phyloP scores from a whole-genome alignment of 1,284 basidiomycete species.

The Rhodotorula glutinis region DNA sequence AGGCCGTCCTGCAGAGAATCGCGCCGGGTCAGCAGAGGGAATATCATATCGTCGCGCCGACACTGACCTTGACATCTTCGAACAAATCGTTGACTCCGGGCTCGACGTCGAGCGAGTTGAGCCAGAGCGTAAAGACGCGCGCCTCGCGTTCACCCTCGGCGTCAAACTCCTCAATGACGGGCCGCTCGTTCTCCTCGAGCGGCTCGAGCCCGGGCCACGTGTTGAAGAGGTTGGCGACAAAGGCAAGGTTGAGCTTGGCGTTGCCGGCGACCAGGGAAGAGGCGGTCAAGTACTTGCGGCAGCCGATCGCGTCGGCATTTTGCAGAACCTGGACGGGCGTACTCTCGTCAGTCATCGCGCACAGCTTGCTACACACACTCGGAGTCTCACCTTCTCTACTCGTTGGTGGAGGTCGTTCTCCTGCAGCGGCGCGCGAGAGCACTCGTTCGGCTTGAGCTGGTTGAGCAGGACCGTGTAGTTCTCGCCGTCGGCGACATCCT shows the following conservation, averaged over 20 bases:
- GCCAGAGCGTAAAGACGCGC: conserved; percentile 94
- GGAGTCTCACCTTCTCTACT: conserved; percentile 67
- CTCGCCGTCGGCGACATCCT: conserved; percentile 90
- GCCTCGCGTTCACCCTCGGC: conserved; percentile 98
- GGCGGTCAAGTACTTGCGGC: conserved; percentile 91
- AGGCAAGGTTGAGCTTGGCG: conserved; percentile 96
- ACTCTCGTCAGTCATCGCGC: neutral
- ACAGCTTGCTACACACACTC: too few species aligned
- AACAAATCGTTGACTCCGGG: conserved; percentile 95
- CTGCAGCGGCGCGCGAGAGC: conserved; percentile 87
- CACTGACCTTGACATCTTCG: conserved; percentile 87
- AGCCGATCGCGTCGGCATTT: conserved; percentile 89
- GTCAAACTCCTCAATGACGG: conserved; percentile 89
- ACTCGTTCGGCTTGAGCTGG: conserved; percentile 89
- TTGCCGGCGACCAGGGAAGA: conserved; percentile 89
- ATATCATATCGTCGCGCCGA: too few species aligned
- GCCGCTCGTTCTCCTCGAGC: conserved; percentile 77
- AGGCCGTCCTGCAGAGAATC: conserved; percentile 62
- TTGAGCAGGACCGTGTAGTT: conserved; percentile 95
- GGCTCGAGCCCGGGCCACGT: conserved; percentile 90
- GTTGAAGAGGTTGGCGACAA: conserved; percentile 93
- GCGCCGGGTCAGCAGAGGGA: neutral
- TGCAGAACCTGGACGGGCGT: conserved; percentile 66
- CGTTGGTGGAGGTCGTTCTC: conserved; percentile 75
- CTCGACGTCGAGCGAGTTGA: conserved; percentile 94